A percentile compares a stretch with the other conserved stretches of the same genome.
Evolutionary conservation across 495 filamentous ascomycete genomes (phyloP).

Genomic region (Talaromyces wortmannii): DNA sequence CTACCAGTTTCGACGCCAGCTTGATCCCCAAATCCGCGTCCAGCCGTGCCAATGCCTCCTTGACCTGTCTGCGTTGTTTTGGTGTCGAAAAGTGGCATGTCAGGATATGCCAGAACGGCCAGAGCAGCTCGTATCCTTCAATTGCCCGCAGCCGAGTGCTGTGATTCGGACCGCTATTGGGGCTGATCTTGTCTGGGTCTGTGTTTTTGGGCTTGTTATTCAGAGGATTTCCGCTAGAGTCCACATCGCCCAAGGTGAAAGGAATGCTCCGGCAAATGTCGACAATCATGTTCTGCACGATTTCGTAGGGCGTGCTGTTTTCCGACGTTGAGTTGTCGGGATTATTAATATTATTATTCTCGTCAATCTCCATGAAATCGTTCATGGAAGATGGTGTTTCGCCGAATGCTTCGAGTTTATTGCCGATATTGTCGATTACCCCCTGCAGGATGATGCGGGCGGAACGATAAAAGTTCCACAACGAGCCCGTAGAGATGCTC

Average conservation of each 20-base stretch:
- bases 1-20: constrained; percentile 27
- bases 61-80: constrained; percentile 21
- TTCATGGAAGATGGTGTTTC: not conserved
- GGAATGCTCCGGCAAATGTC: constrained; percentile 37
- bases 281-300: constrained; percentile 28
- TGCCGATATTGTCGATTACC: constrained; percentile 2
- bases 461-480: constrained; percentile 37
- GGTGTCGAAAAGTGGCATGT: constrained; percentile 28
- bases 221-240: constrained; percentile 23
- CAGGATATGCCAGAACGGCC: constrained; percentile 37
- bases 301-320: constrained; percentile 4
- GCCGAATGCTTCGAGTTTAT: not conserved
- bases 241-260: constrained; percentile 30
- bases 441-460: constrained; percentile 29
- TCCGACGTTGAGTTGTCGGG: not conserved
- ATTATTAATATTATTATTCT: not conserved
- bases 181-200: not conserved
- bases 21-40: constrained; percentile 31
- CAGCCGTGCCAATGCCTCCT: constrained; percentile 16
- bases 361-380: not conserved
- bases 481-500: constrained; percentile 16
- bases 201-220: not conserved
- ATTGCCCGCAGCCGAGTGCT: constrained; percentile 19
- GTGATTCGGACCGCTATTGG: not conserved
- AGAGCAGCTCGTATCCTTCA: constrained; percentile 29